Evolutionary conservation across 2,329 filamentous ascomycete species (phyloP).

Genomic region (Monosporascus ibericus): DNA sequence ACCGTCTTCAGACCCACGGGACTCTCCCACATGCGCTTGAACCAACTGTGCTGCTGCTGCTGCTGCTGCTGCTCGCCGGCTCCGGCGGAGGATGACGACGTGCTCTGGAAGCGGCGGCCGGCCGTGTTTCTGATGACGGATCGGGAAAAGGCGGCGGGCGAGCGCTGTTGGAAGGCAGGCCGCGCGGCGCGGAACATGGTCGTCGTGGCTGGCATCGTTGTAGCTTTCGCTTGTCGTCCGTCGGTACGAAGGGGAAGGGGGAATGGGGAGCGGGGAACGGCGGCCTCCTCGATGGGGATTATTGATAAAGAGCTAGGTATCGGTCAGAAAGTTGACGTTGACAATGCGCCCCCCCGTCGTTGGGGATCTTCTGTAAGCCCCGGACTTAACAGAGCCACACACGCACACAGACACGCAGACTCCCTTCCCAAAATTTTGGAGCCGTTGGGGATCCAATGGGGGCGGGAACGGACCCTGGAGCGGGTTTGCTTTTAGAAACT

Average conservation of each 20-base stretch:
- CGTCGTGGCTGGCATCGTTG: constrained; percentile 39
- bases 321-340: too few relatives aligned
- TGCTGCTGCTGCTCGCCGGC: constrained; percentile 30
- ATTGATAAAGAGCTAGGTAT: too few relatives aligned
- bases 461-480: too few relatives aligned
- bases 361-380: too few relatives aligned
- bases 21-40: constrained; percentile 79
- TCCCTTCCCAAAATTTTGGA: too few relatives aligned
- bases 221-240: not conserved
- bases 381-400: too few relatives aligned
- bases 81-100: constrained; percentile 36
- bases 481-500: too few relatives aligned
- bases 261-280: constrained; percentile 1
- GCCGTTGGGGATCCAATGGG: too few relatives aligned
- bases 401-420: too few relatives aligned
- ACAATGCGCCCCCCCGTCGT: too few relatives aligned
- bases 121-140: constrained; percentile 30
- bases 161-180: constrained; percentile 50
- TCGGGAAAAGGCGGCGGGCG: constrained; percentile 47
- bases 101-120: constrained; percentile 66
- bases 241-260: not conserved
- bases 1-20: constrained; percentile 85
- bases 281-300: too few relatives aligned
- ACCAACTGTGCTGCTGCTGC: constrained; percentile 41
- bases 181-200: constrained; percentile 47